These are phyloP conservation scores for Colletotrichum navitas DNA, from an alignment of 2,329 filamentous ascomycete species.

Conservation along the genomic window DNA sequence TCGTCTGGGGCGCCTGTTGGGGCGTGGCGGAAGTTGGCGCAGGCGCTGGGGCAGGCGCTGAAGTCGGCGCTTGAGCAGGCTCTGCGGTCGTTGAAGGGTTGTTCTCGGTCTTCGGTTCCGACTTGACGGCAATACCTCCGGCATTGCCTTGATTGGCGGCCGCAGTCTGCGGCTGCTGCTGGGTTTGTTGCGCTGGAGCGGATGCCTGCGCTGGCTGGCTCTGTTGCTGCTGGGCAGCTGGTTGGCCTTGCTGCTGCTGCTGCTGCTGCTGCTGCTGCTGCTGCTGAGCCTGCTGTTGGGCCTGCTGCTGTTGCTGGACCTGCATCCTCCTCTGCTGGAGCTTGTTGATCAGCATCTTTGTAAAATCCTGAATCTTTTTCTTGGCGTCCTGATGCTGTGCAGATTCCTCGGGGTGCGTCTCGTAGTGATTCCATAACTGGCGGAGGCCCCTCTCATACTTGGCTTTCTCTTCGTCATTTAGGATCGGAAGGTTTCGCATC, in stretches of 20 bases:
- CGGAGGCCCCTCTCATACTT: conserved; percentile 71
- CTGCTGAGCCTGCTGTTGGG: conserved; percentile 46
- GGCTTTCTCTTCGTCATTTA: conserved; percentile 66
- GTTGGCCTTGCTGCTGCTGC: conserved; percentile 43
- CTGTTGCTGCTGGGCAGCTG: conserved; percentile 21
- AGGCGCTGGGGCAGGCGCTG: conserved; percentile 23
- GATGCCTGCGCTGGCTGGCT: conserved; percentile 42
- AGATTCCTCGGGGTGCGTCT: conserved; percentile 61
- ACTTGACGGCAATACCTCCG: conserved; percentile 31
- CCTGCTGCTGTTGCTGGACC: conserved; percentile 52
- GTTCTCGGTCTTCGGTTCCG: conserved; percentile 33
- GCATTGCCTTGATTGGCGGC: conserved; percentile 17
- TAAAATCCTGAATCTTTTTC: conserved; percentile 72
- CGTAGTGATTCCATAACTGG: conserved; percentile 66
- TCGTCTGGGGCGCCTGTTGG: conserved; percentile 45
- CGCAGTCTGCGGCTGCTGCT: conserved; percentile 42
- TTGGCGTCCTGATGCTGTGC: conserved; percentile 63
- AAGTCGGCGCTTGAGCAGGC: conserved; percentile 32
- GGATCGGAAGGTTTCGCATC: conserved; percentile 63
- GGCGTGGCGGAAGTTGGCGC: conserved; percentile 26
- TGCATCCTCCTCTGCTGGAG: conserved; percentile 56
- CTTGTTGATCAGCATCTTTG: conserved; percentile 67
- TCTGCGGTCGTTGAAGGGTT: conserved; percentile 31
- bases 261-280: conserved; percentile 48
- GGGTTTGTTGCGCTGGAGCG: conserved; percentile 44